These are phyloP conservation scores for Pythium pyrilobum DNA, from an alignment of 352 stramenopile genomes.

Conservation along the genomic window DNA sequence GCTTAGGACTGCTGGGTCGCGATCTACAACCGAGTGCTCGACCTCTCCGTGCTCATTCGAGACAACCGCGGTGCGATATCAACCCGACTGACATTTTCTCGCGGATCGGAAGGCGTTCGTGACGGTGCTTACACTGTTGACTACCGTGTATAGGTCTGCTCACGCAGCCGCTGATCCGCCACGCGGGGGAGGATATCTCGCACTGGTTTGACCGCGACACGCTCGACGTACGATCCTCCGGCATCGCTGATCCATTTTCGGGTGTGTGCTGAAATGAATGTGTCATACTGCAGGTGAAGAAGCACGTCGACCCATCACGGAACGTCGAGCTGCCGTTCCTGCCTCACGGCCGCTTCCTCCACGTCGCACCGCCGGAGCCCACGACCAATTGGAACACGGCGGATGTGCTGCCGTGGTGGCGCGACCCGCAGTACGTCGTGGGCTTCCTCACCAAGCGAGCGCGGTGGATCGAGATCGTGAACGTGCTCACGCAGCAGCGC, in stretches of 20 bases:
- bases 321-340: conserved; percentile 78
- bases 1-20: conserved; percentile 77
- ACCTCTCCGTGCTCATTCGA: conserved; percentile 75
- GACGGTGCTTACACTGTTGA: too few species aligned
- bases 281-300: conserved; percentile 48
- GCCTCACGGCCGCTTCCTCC: conserved; percentile 81
- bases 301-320: conserved; percentile 69
- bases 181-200: conserved; percentile 87
- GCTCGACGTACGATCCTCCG: conserved; percentile 57
- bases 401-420: conserved; percentile 85
- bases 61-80: conserved; percentile 53
- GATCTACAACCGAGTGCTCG: conserved; percentile 70
- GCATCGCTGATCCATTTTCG: too few species aligned
- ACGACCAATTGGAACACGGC: conserved; percentile 67
- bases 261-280: too few species aligned
- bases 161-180: conserved; percentile 72
- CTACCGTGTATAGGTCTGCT: conserved; percentile 72
- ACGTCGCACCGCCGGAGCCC: conserved; percentile 82
- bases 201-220: conserved; percentile 89
- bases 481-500: conserved; percentile 86
- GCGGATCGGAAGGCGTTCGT: too few species aligned
- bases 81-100: too few species aligned
- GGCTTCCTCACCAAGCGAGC: conserved; percentile 64
- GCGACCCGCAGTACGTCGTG: conserved; percentile 66
- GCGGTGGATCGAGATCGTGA: conserved; percentile 85